A percentile compares a stretch with the other conserved stretches of the same genome.
Conservation (phyloP, 2,329 filamentous ascomycete species). For the Aspergillus oerlinghausenensis region DNA sequence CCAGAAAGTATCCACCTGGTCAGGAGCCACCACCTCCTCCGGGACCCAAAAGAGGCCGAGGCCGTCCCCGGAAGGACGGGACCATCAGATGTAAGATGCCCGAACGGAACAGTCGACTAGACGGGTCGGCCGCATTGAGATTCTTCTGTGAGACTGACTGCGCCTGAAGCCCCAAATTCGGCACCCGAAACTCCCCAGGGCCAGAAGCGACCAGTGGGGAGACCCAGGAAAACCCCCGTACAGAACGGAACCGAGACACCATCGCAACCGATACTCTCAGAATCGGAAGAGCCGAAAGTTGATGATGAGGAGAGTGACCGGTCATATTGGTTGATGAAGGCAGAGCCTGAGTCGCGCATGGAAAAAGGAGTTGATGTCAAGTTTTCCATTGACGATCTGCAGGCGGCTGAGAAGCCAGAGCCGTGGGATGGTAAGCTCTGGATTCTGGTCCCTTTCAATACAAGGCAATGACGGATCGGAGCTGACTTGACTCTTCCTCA, state of each 20-base stretch:
- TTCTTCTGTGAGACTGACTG: neutral
- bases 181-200: slow-evolving; percentile 14
- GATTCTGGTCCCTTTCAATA: neutral
- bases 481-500: slow-evolving; percentile 14
- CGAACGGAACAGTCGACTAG: neutral
- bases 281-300: slow-evolving; percentile 9
- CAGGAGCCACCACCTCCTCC: slow-evolving; percentile 18
- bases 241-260: slow-evolving; percentile 14
- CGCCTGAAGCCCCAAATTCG: neutral
- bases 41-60: slow-evolving; percentile 31
- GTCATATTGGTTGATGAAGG: slow-evolving; percentile 78
- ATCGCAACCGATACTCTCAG: slow-evolving; percentile 14
- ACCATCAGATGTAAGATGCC: slow-evolving; percentile 8
- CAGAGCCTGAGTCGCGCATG: slow-evolving; percentile 78
- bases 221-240: slow-evolving; percentile 19
- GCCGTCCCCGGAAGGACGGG: slow-evolving; percentile 28
- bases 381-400: slow-evolving; percentile 91
- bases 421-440: slow-evolving; percentile 76
- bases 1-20: slow-evolving; percentile 29
- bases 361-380: slow-evolving; percentile 85
- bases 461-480: neutral
- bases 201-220: slow-evolving; percentile 18
- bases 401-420: slow-evolving; percentile 68
- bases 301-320: slow-evolving; percentile 21
- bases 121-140: neutral